Evolutionary conservation across 1,284 basidiomycete genomes (phyloP), one percentile per base, ranked within the genome.

Genomic region (Puccinia coronata): DNA sequence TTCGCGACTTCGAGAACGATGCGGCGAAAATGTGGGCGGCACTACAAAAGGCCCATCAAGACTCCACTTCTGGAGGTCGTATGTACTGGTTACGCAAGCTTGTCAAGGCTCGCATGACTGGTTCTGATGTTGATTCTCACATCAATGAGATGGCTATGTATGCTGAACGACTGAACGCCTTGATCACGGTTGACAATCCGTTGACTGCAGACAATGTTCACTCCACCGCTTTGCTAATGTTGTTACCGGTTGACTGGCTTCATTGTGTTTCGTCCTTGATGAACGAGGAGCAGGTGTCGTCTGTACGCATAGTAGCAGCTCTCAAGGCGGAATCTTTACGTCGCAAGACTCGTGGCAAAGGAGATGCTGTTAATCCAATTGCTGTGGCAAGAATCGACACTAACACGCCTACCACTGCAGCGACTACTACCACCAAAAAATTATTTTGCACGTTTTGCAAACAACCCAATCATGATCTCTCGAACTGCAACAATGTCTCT

Each of bases 181-280:
- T 72, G 3, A 28, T 72, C 16, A n/a, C 34, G 6, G 5, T 18
- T 25, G 47, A 20, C 41, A 72, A 72, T 8, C 41, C 69, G 23
- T 43, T 72, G 14, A 72, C 69, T 31, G 20, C 69, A 3, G 69
- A 72, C 25, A 18, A 72, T 49, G 41, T 72, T 20, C 25, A 72
- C 23, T 31, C 69, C 34, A 34, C 69, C 39, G 14, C 69, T 51
- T 43, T 72, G 4, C 43, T 72, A 23, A 49, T 43, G 6, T 39
- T 43, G 8, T 18, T 72, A 18, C 69, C 69, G 8, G 16, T 6
- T 25, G 16, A 72, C 69, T 72, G 69, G 69, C 12, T 72, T 20
- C 25, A 28, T 31, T 72, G 69, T 18, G 69, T 72, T 18, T 72
- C 69, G 20, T 72, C 69, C 43, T 43, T 72, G 23, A 72, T 72